A percentile compares a stretch with the other conserved stretches of the same genome.
phyloP scores from a whole-genome alignment of 768 basidiomycete genomes.

The Mycena venus region DNA sequence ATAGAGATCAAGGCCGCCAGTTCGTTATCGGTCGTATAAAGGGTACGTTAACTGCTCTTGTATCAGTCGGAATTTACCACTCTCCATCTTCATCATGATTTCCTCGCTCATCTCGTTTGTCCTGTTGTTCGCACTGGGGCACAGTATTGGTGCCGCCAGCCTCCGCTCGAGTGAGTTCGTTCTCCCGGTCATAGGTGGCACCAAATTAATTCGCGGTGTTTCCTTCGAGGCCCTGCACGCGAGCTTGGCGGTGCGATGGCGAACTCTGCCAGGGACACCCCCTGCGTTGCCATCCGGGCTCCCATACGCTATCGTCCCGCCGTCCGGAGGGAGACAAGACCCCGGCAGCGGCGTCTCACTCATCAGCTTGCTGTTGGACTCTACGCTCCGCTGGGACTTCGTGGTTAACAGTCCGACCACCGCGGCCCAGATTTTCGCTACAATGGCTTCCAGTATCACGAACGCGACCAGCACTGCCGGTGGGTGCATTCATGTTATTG shows the following conservation, averaged over 20 bases:
- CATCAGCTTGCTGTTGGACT: neutral
- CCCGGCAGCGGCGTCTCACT: neutral
- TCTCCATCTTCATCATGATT: neutral
- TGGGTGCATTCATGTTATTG: neutral
- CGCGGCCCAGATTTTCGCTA: neutral
- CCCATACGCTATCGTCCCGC: neutral
- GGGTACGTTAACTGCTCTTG: neutral
- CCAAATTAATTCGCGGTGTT: neutral
- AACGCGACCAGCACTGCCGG: neutral
- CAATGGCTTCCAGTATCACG: neutral
- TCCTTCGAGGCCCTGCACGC: neutral
- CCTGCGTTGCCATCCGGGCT: neutral
- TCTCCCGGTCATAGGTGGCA: neutral
- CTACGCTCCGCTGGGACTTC: neutral
- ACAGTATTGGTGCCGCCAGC: neutral
- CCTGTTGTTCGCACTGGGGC: neutral
- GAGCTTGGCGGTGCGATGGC: neutral
- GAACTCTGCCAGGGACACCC: neutral
- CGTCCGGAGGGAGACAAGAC: neutral
- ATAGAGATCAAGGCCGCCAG: neutral
- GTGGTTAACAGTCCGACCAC: slow-evolving; percentile 1
- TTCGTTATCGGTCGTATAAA: neutral
- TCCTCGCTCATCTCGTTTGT: too few species aligned
- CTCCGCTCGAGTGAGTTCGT: neutral
- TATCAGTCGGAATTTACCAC: neutral